Base-by-base conservation (phyloP, 108 stramenopile genomes). In the Cyclotella kingstonii region DNA sequence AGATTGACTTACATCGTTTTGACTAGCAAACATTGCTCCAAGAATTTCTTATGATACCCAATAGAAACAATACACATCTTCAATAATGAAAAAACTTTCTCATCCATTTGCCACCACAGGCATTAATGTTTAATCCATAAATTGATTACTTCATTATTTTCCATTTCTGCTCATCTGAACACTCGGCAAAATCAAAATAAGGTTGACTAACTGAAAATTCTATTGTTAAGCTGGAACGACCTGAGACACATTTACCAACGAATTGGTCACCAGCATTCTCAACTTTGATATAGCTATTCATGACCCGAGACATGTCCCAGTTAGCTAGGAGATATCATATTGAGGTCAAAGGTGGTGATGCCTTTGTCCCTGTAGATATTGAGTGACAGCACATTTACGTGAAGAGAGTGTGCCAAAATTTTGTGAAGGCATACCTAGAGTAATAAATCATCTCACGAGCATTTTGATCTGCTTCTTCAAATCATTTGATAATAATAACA, bases 241-340 rank as follows among this genome's bases (percentile, higher is more conserved):
- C 69, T 43, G 33, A 54, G 4, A 63, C 70, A 30, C 23, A 40
- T n/a, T 41, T 21, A 2, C 62, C 70, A 15, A 56, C 45, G 36
- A 40, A 71, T 33, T 53, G 49, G 27, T 71, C 70, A 1, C 70
- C 70, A 17, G 70, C 70, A 36, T 26, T 30, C 35, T 71, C 62
- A 52, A 29, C 63, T 6, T 53, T 40, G 14, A 63, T 42, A 25
- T 51, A 71, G 5, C 40, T 4, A 22, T 69, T 43, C 51, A 42
- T 60, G 21, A 66, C 72, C 14, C 41, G 28, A 2, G 39, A 31
- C 63, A 76, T 68, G 11, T 25, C 29, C 67, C 74, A 68, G 3
- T 29, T 42, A 0, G 60, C 74, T 5, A 51, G 60, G 5, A 57
- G 39, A 38, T n/a, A n/a, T n/a, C 61, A 63, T 7, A 75, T 66